Percentiles rank a stretch among this genome's conserved stretches.
Conservation (phyloP, 2,329 filamentous ascomycete species). For the Teratosphaeria viscida region DNA sequence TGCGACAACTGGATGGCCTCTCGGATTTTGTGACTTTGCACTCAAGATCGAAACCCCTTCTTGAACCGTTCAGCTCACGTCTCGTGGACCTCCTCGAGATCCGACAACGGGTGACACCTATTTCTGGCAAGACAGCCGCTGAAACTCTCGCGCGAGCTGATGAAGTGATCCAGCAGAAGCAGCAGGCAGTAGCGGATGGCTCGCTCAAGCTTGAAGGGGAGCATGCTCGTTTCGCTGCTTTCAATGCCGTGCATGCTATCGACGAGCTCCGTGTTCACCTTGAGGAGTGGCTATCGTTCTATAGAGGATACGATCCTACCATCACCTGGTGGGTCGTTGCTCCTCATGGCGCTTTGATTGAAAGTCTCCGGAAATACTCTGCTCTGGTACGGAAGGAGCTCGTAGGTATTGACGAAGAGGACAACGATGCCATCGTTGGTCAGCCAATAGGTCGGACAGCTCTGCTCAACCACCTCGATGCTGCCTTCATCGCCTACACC, state of each 20-base stretch:
- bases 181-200: slow-evolving; percentile 26
- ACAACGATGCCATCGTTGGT: slow-evolving; percentile 44
- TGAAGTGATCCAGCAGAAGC: slow-evolving; percentile 25
- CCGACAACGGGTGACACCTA: slow-evolving; percentile 35
- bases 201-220: slow-evolving; percentile 18
- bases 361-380: slow-evolving; percentile 28
- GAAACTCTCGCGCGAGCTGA: slow-evolving; percentile 30
- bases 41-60: background rate
- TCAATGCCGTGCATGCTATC: slow-evolving; percentile 37
- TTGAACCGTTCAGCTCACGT: slow-evolving; percentile 36
- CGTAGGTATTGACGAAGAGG: slow-evolving; percentile 34
- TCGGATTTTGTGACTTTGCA: background rate
- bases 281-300: slow-evolving; percentile 41
- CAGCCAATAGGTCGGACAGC: slow-evolving; percentile 46
- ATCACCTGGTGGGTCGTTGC: slow-evolving; percentile 48
- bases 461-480: slow-evolving; percentile 42
- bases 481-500: slow-evolving; percentile 49
- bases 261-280: slow-evolving; percentile 33
- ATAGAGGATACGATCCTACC: slow-evolving; percentile 44
- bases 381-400: slow-evolving; percentile 32
- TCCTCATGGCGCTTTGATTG: slow-evolving; percentile 34
- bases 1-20: background rate
- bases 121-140: slow-evolving; percentile 37
- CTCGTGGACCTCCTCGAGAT: slow-evolving; percentile 39
- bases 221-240: slow-evolving; percentile 33